phyloP scores from a whole-genome alignment of 495 filamentous ascomycete genomes.

The Penicillium odoratum region DNA sequence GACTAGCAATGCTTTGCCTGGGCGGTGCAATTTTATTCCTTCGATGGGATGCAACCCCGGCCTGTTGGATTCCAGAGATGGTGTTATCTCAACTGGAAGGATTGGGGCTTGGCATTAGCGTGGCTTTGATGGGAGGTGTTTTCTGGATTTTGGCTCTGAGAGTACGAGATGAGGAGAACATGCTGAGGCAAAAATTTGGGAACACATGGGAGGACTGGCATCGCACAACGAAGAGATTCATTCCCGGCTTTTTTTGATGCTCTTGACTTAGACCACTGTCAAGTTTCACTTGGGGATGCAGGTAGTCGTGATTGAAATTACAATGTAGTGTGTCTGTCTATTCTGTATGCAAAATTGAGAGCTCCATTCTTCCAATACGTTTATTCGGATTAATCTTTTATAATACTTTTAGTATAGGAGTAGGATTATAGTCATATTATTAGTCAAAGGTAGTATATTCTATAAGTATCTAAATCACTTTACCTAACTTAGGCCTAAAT shows the following conservation, averaged over 20 bases:
- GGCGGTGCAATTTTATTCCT: constrained; percentile 25
- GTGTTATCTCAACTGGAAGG: constrained; percentile 1
- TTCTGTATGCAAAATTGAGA: no score
- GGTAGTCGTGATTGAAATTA: no score
- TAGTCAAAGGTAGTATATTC: no score
- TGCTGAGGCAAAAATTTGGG: constrained; percentile 44
- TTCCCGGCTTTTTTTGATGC: constrained; percentile 26
- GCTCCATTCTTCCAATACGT: no score
- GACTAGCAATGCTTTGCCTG: constrained; percentile 23
- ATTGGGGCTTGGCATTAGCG: neutral
- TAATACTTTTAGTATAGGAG: no score
- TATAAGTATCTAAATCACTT: no score
- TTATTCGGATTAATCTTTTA: no score
- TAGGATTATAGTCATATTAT: no score
- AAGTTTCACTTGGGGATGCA: no score
- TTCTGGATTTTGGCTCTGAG: constrained; percentile 8
- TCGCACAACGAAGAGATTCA: constrained; percentile 27
- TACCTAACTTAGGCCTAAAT: no score
- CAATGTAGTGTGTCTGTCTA: no score
- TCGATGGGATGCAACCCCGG: constrained; percentile 34
- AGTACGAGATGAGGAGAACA: constrained; percentile 43
- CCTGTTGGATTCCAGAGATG: constrained; percentile 23
- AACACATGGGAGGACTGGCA: constrained; percentile 48
- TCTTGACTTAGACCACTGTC: no score
- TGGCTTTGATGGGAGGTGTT: neutral